Percentiles rank a stretch among this genome's conserved stretches.
Evolutionary conservation across 2,329 filamentous ascomycete genomes (phyloP).

Genomic region (Pyrenophora tritici-repentis): DNA sequence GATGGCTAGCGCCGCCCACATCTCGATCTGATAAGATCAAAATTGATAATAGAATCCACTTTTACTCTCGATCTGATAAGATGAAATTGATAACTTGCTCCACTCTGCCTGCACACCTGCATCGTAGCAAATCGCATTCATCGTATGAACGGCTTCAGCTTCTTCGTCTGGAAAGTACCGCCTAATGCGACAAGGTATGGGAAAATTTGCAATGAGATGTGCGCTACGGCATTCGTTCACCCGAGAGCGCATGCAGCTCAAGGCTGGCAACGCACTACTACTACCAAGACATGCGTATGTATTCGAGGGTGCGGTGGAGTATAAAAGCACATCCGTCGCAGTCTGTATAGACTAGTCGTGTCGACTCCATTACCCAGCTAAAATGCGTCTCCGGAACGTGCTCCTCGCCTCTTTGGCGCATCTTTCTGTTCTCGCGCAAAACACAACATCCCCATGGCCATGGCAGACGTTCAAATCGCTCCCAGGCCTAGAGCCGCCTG

Average conservation of each 20-base stretch:
- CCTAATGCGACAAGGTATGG: constrained; percentile 2
- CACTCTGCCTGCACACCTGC: not conserved
- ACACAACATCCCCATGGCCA: constrained; percentile 5
- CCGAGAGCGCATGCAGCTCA: not conserved
- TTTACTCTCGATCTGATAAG: not conserved
- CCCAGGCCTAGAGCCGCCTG: constrained; percentile 9
- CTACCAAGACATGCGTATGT: not conserved
- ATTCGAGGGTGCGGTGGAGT: not conserved
- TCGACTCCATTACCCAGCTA: not conserved
- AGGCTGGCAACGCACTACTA: not conserved
- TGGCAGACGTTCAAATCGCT: constrained; percentile 14
- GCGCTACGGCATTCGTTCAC: not conserved
- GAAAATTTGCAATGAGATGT: not conserved
- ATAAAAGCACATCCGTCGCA: not conserved
- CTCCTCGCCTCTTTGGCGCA: not conserved
- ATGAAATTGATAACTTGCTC: constrained; percentile 1
- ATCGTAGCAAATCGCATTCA: not conserved
- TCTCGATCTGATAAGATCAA: too few species aligned
- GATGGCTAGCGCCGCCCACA: too few species aligned
- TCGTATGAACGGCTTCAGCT: not conserved
- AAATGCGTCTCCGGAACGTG: not conserved
- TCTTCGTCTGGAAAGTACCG: not conserved
- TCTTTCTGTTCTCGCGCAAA: not conserved
- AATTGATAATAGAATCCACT: too few species aligned
- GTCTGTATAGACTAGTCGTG: not conserved